Evolutionary conservation across 202 grass and related monocot species (phyloP), one percentile per base, ranked within the genome.

Genomic region (Hordeum pubiflorum): DNA sequence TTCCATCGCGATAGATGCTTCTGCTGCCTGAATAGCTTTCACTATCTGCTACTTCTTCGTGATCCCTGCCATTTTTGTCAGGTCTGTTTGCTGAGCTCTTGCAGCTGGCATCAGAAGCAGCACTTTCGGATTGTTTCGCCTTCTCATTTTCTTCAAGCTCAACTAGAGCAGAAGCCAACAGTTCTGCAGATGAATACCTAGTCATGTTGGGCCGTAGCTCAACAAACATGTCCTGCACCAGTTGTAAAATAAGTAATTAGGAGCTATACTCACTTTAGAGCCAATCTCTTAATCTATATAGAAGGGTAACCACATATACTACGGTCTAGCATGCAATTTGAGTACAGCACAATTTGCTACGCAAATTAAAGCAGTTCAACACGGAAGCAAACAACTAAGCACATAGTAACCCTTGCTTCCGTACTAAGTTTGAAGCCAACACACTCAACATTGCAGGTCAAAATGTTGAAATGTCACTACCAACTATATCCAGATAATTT

Each of bases 71-170:
- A 78, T 89, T 83, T 82, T 86, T 80, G 36, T 86, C 78, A 6
- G 46, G 48, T 64, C 78, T 83, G 33, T 89, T 86, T 76, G 61
- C 44, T 66, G 62, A 59, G 39, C 34, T 85, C 63, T 86, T 89
- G 38, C 64, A 61, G 60, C 82, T 88, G 56, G 31, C 83, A 68
- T 83, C 39, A 76, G 46, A 76, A 62, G 82, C 40, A 81, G 24
- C 63, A 78, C 22, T 74, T 44, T 78, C 72, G 44, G 72, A 76
- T 61, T 58, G 78, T 76, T 41, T 75, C 65, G 48, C 62, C 22
- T 81, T 80, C 32, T 91, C 90, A 81, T 84, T 84, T 78, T 92
- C 93, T 88, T 96, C 87, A 66, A 92, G 73, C 82, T 91, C 88
- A 71, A 84, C 46, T 13, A 93, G 81, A 17, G 90, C 86, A 32